Evolutionary conservation across 1,139 yeast genomes (phyloP), one percentile per base, ranked within the genome.

Genomic region (Kazachstania sp.): DNA sequence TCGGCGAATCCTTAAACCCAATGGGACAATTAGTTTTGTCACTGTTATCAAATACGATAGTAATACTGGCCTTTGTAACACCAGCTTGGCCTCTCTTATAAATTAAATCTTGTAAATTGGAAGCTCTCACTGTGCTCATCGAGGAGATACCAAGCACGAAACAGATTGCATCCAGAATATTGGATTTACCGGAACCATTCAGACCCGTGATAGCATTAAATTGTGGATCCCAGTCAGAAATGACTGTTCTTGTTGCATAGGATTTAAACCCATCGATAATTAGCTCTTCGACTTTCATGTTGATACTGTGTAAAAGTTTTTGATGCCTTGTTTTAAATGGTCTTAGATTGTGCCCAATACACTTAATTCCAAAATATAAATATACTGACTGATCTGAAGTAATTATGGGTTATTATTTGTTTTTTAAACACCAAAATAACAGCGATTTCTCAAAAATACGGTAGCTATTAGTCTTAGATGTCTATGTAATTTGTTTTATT

Each of bases 21-120:
- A 88, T 83, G 1, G 97, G 97, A 0, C 94, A 81, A 54, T 79
- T 83, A 3, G 77, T 65, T 48, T 77, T 72, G 57, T 90, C 97
- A 29, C 77, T 65, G 60, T 92, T 94, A 65, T 90, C 95, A 63
- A 94, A 94, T 2, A 92, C 95, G 47, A 94, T 87, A 0, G 98
- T 88, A 1, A 94, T 98, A 61, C 95, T 84, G 1, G 98, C 98
- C 64, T 88, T 90, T 2, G 97, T 90, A 9, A 92, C 92, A 53
- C 98, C 98, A 0, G 98, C 97, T 64, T 92, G 98, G 9, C 98
- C 98, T 57, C 97, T 78, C 60, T 92, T 92, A 65, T 92, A 92
- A 49, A 94, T 92, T 64, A 94, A 76, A 65, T 94, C 99, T 60
- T 92, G 97, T 44, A 90, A 71, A 62, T 84, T 88, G 16, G 88